Conservation (phyloP, 768 basidiomycete species). For the Mycena venus region DNA sequence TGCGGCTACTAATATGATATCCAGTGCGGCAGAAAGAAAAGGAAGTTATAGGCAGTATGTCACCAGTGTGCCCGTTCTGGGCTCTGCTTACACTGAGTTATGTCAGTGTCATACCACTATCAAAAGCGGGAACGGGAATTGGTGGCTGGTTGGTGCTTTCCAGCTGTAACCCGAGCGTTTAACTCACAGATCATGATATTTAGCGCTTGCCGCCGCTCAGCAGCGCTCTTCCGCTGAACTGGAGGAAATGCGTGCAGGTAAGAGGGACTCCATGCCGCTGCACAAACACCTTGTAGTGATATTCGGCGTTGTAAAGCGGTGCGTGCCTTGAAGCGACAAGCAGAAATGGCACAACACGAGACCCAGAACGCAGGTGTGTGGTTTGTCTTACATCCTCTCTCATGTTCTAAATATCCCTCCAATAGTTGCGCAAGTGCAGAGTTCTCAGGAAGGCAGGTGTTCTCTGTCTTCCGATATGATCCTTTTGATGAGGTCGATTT, state of each 20-base stretch:
- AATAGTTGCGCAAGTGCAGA: conserved; percentile 6
- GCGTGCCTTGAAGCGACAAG: conserved; percentile 12
- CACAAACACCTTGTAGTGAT: no score
- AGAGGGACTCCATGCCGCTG: no score
- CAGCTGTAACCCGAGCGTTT: background rate
- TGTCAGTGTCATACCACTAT: conserved; percentile 29
- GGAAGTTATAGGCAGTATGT: conserved; percentile 27
- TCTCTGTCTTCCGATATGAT: no score
- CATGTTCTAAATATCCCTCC: background rate
- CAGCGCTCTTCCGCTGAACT: conserved; percentile 27
- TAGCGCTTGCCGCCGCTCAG: conserved; percentile 21
- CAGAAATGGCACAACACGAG: conserved; percentile 2
- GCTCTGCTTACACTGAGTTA: background rate
- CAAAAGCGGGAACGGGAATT: conserved; percentile 30
- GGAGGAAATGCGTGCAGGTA: conserved; percentile 24
- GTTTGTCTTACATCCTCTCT: background rate
- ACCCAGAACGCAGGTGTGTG: conserved; percentile 11
- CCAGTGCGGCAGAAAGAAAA: conserved; percentile 29
- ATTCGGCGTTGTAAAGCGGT: background rate
- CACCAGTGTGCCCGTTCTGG: background rate
- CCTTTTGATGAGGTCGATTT: background rate
- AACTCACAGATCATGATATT: background rate
- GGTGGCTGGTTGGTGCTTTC: conserved; percentile 8
- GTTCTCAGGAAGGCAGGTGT: conserved; percentile 10
- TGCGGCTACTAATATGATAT: background rate